A percentile compares a stretch with the other conserved stretches of the same genome.
These are phyloP conservation scores for Cydonia oblonga DNA, from an alignment of 331 rosid genomes.

Conservation along the genomic window DNA sequence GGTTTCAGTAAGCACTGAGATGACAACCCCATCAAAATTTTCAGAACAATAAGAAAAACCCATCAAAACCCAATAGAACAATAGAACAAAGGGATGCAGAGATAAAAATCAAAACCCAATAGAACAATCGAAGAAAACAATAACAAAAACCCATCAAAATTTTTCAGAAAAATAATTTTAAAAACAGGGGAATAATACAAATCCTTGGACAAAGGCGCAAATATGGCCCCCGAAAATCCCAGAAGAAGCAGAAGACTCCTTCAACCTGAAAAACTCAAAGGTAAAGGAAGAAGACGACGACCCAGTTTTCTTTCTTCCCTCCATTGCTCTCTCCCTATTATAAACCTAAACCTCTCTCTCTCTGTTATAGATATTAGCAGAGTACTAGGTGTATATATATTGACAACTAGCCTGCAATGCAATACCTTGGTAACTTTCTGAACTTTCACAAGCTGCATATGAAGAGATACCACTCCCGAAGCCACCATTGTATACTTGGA, in stretches of 20 bases:
- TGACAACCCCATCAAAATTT: background rate
- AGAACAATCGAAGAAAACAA: background rate
- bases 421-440: too few relatives aligned
- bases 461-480: conserved; percentile 59
- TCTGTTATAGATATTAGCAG: background rate
- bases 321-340: conserved; percentile 33
- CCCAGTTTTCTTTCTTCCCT: conserved; percentile 42
- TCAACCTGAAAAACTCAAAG: conserved; percentile 60
- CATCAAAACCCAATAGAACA: too few relatives aligned
- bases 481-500: conserved; percentile 93
- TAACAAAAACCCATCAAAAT: background rate
- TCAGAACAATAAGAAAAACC: too few relatives aligned
- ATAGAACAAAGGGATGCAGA: background rate
- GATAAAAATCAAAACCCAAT: background rate
- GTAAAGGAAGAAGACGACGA: conserved; percentile 59
- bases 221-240: conserved; percentile 64
- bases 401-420: too few relatives aligned
- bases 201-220: conserved; percentile 58
- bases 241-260: conserved; percentile 39
- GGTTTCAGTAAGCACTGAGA: conserved; percentile 65
- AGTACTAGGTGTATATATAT: background rate
- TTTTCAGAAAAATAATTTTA: background rate
- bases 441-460: conserved; percentile 35
- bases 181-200: background rate
- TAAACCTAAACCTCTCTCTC: background rate